Evolutionary conservation across 2,329 filamentous ascomycete genomes (phyloP).

Genomic region (Pseudogymnoascus sp.): DNA sequence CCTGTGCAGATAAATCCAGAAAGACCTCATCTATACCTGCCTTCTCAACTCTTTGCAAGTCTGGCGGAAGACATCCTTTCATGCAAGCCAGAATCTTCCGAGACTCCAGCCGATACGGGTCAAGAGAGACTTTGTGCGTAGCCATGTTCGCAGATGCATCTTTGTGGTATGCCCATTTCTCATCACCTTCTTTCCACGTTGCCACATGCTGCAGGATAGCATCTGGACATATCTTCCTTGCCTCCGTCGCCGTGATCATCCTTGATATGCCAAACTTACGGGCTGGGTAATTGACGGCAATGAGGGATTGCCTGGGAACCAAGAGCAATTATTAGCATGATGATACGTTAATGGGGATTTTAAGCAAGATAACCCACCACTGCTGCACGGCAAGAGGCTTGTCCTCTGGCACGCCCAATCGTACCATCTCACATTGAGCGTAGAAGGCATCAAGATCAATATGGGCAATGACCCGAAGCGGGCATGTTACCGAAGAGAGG

Average conservation of each 20-base stretch:
- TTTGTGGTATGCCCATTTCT: constrained; percentile 82
- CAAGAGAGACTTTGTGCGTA: constrained; percentile 87
- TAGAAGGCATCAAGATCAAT: constrained; percentile 98
- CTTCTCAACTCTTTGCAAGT: constrained; percentile 74
- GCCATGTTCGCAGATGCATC: constrained; percentile 72
- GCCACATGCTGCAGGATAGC: constrained; percentile 87
- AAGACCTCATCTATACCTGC: constrained; percentile 95
- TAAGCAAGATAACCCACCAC: constrained; percentile 45
- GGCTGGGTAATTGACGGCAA: constrained; percentile 93
- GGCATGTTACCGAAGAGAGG: constrained; percentile 60
- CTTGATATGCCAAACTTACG: constrained; percentile 70
- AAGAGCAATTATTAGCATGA: not conserved
- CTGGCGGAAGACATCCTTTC: constrained; percentile 59
- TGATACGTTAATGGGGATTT: not conserved
- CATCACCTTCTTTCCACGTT: constrained; percentile 87
- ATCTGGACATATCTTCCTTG: constrained; percentile 75
- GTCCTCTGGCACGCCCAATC: constrained; percentile 64
- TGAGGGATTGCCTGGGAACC: constrained; percentile 65
- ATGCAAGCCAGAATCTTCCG: constrained; percentile 72
- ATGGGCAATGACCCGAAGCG: constrained; percentile 80
- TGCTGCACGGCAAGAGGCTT: constrained; percentile 88
- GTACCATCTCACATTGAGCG: constrained; percentile 89
- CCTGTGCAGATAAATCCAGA: constrained; percentile 77
- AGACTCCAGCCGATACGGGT: constrained; percentile 82
- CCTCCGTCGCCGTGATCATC: constrained; percentile 71